A percentile compares a stretch with the other conserved stretches of the same genome.
These are phyloP conservation scores for Lathyrus tuberosus DNA, from an alignment of 306 rosid species.

Conservation along the genomic window DNA sequence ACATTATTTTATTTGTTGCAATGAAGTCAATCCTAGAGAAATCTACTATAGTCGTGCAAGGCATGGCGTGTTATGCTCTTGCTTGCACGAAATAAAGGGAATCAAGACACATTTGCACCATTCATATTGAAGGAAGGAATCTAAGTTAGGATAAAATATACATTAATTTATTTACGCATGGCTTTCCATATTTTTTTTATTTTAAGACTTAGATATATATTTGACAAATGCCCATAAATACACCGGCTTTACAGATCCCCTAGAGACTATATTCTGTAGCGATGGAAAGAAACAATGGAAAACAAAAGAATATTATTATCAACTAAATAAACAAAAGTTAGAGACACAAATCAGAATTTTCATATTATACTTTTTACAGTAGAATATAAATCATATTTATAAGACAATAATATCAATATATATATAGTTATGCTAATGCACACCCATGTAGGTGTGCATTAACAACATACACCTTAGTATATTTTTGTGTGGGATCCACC, in stretches of 20 bases:
- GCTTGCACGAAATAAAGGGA: slow-evolving; percentile 41
- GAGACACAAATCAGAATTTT: too few species aligned
- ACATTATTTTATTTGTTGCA: background rate
- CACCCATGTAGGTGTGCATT: too few species aligned
- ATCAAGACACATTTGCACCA: slow-evolving; percentile 43
- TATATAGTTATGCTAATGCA: too few species aligned
- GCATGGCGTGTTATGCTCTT: slow-evolving; percentile 32
- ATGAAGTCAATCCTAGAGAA: slow-evolving; percentile 20
- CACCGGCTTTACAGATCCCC: slow-evolving; percentile 25
- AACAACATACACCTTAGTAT: too few species aligned
- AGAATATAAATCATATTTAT: too few species aligned
- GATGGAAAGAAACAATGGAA: slow-evolving; percentile 5
- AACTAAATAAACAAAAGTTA: too few species aligned
- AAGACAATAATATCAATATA: too few species aligned
- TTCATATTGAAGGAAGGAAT: slow-evolving; percentile 46
- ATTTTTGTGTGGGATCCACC: too few species aligned
- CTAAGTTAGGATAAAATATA: slow-evolving; percentile 34
- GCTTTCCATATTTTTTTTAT: background rate
- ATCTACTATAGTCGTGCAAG: slow-evolving; percentile 28
- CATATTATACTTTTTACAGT: too few species aligned
- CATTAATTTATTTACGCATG: background rate
- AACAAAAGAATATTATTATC: background rate
- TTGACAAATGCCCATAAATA: slow-evolving; percentile 26
- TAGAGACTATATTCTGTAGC: slow-evolving; percentile 37
- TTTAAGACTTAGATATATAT: slow-evolving; percentile 16